Evolutionary conservation across 108 stramenopile genomes (phyloP), one percentile per base, ranked within the genome.

Genomic region (Cyclotella sp.): DNA sequence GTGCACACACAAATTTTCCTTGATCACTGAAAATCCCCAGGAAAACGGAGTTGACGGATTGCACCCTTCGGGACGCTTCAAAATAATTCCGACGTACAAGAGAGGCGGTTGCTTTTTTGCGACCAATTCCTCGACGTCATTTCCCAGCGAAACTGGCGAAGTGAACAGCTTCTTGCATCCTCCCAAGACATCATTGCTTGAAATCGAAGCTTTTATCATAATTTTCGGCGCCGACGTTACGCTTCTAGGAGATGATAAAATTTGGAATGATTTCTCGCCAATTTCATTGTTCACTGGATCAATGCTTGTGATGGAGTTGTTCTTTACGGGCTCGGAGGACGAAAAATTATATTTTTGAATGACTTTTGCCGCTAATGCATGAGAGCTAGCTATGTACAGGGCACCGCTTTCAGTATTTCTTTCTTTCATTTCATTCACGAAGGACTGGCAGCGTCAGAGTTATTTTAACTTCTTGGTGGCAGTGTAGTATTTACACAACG

Each of bases 21-120:
- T 75, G 44, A 58, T 39, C 19, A 81, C 52, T 15, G 60, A 58
- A 12, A 81, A 47, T 1, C 80, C 80, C 80, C 80, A 81, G 28
- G 80, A 75, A 66, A 61, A 72, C 28, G 59, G 34, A 22, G 55
- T 30, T 54, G 52, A 9, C 9, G 40, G 28, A 26, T 65, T 27
- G 15, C 18, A 16, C 0, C 5, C 22, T 27, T n/a, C 27, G 10
- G 73, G 70, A 5, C 73, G 61, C n/a, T 71, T 59, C 63, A 81
- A 26, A 26, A 63, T 58, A n/a, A 81, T 64, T 24, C 63, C 73
- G 9, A 81, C 69, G 29, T 64, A 69, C 18, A 70, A 43, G 22
- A 71, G 49, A 3, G 77, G 53, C 18, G 70, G 54, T 28, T n/a
- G 42, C 18, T 6, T 9, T 21, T 42, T 61, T 28, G 43, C 1